These are phyloP conservation scores for Lactarius sp. DNA, from an alignment of 768 basidiomycete genomes.

Conservation along the genomic window DNA sequence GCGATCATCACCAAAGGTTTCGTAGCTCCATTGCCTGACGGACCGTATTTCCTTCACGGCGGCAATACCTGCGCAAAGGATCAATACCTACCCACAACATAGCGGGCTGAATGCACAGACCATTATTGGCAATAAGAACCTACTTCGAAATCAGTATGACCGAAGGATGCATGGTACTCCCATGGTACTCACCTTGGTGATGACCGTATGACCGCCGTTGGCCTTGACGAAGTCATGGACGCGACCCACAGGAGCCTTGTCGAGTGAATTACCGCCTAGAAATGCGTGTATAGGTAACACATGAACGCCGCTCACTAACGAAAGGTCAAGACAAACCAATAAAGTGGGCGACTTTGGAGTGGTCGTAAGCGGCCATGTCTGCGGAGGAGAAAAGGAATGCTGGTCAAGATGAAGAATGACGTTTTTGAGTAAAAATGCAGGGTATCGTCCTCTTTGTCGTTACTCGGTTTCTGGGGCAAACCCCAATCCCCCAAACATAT, in stretches of 20 bases:
- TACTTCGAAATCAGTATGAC: slow-evolving; percentile 32
- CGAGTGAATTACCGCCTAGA: slow-evolving; percentile 88
- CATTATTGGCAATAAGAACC: slow-evolving; percentile 99
- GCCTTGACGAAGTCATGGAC: slow-evolving; percentile 88
- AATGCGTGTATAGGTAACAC: slow-evolving; percentile 21
- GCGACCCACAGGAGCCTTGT: slow-evolving; percentile 70
- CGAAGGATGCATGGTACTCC: not conserved
- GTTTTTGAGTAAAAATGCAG: slow-evolving; percentile 6
- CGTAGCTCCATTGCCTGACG: slow-evolving; percentile 99
- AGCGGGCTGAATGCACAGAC: slow-evolving; percentile 37
- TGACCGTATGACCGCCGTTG: slow-evolving; percentile 95
- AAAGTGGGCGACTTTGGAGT: slow-evolving; percentile 58
- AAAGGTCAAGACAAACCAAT: slow-evolving; percentile 42
- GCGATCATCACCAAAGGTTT: slow-evolving; percentile 95
- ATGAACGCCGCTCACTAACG: slow-evolving; percentile 13
- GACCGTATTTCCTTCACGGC: slow-evolving; percentile 99
- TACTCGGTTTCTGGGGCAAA: slow-evolving; percentile 25
- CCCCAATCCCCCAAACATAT: slow-evolving; percentile 24
- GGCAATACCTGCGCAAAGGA: slow-evolving; percentile 70
- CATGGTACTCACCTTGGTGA: slow-evolving; percentile 74
- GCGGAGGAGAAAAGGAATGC: not conserved
- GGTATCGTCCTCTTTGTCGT: slow-evolving; percentile 8
- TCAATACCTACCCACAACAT: slow-evolving; percentile 2
- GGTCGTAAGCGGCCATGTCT: slow-evolving; percentile 42
- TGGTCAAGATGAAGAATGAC: slow-evolving; percentile 9